Conservation (phyloP, 306 rosid species). For the Begonia loranthoides region DNA sequence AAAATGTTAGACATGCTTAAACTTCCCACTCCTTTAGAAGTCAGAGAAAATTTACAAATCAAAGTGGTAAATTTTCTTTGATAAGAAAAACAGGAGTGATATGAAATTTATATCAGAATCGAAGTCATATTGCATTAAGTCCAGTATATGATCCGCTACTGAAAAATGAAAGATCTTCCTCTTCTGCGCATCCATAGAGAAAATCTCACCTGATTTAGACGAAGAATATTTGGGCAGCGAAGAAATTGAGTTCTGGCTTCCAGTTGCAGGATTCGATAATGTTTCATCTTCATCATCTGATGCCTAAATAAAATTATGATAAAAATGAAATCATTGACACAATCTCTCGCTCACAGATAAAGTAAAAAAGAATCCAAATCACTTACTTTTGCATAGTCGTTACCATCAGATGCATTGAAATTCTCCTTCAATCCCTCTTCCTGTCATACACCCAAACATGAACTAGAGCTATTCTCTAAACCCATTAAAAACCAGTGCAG, state of each 20-base stretch:
- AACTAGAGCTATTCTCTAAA: background rate
- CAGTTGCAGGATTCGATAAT: conserved; percentile 10
- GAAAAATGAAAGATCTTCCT: no score
- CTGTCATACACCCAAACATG: conserved; percentile 15
- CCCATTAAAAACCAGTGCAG: background rate
- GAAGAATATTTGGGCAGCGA: conserved; percentile 8
- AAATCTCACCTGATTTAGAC: conserved; percentile 9
- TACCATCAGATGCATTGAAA: conserved; percentile 5
- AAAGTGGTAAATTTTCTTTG: no score
- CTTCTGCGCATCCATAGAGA: background rate
- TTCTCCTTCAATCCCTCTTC: conserved; percentile 29
- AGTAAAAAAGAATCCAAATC: background rate
- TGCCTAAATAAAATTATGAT: conserved; percentile 14
- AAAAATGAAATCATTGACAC: conserved; percentile 1
- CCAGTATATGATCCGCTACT: no score
- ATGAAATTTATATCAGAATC: no score
- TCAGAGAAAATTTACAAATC: background rate
- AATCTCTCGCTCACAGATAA: no score
- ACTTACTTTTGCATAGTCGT: conserved; percentile 23
- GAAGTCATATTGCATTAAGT: no score
- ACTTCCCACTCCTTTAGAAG: background rate
- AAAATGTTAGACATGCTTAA: background rate
- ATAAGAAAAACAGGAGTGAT: no score
- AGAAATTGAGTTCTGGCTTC: conserved; percentile 12
- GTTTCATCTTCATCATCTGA: conserved; percentile 18